phyloP scores from a whole-genome alignment of 2,329 filamentous ascomycete species.

The Aulographum hederae region DNA sequence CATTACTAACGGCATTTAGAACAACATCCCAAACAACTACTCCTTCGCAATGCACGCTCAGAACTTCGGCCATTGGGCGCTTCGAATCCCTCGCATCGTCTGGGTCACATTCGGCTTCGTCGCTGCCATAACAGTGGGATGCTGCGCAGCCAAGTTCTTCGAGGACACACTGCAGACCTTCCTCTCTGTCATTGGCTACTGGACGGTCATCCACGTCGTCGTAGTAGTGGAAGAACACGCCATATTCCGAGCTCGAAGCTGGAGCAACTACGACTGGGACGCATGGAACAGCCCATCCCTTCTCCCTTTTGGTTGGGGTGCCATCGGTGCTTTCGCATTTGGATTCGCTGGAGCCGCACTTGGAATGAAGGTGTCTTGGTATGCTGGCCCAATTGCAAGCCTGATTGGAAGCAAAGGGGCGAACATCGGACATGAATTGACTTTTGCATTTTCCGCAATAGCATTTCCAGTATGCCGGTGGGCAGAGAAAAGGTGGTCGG shows the following conservation, averaged over 20 bases:
- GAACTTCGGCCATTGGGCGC: conserved; percentile 16
- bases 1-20: conserved; percentile 8
- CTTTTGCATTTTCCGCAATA: conserved; percentile 13
- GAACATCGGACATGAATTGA: conserved; percentile 18
- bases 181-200: conserved; percentile 13
- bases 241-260: conserved; percentile 14
- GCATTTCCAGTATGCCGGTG: conserved; percentile 13
- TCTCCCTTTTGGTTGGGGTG: conserved; percentile 17
- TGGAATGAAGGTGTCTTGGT: conserved; percentile 18
- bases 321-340: conserved; percentile 14
- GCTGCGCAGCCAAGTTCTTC: conserved; percentile 16
- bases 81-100: conserved; percentile 14
- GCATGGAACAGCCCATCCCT: conserved; percentile 13
- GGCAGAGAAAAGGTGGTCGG: conserved; percentile 12
- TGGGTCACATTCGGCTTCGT: conserved; percentile 17
- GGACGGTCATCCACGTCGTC: conserved; percentile 14
- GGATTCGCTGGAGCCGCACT: conserved; percentile 16
- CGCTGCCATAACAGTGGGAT: conserved; percentile 15
- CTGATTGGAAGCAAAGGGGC: conserved; percentile 14
- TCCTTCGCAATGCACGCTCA: conserved; percentile 18
- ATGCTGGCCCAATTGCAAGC: conserved; percentile 14
- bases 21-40: conserved; percentile 20
- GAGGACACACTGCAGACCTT: conserved; percentile 11
- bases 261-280: conserved; percentile 16
- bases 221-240: conserved; percentile 17